Evolutionary conservation across 495 filamentous ascomycete species (phyloP), one percentile per base, ranked within the genome.

Genomic region (Pseudotulostoma volvatum): DNA sequence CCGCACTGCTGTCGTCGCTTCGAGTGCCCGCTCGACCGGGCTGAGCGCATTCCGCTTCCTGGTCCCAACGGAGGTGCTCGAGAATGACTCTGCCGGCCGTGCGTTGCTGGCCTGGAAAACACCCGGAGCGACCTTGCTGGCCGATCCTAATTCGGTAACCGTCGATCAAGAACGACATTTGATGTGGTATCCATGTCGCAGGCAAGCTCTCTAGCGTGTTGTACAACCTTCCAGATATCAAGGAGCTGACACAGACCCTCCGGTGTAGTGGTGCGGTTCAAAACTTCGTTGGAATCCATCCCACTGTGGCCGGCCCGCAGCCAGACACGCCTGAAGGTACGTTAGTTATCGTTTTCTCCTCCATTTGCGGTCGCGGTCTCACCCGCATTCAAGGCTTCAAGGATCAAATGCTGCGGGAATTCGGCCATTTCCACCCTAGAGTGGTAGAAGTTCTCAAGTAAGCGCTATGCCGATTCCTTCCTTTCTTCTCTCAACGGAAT

Each of bases 271-370:
- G 55, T 18, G 51, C 60, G 25, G 40, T 64, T 1, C 56, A 63
- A 47, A 69, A 71, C 37, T 63, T 68, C 33, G 66, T 65, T 1
- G 58, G 49, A 1, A 61, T 71, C 15, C 48, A 51, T 37, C 50
- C 41, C 18, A 53, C 39, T 8, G 37, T 15, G 23, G 33, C 30
- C 18, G 14, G 23, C 23, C 13, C 23, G 2, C 30, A 3, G 21
- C 32, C 9, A 2, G 40, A 38, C 16, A 23, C 11, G 4, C n/a
- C 18, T 0, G 31, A 14, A 35, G 16, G n/a, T 20, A 9, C 1
- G 3, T 5, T 23, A 2, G 9, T 2, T 3, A 36, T 15, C 2
- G 18, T 9, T 11, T 4, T 1, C 18, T 19, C 32, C 18, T 5
- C 20, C 9, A 9, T 11, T 23, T 7, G 19, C 9, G 2, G 17